Evolutionary conservation across 164 flowering plant species (phyloP).

Genomic region (Pachysandra terminalis): DNA sequence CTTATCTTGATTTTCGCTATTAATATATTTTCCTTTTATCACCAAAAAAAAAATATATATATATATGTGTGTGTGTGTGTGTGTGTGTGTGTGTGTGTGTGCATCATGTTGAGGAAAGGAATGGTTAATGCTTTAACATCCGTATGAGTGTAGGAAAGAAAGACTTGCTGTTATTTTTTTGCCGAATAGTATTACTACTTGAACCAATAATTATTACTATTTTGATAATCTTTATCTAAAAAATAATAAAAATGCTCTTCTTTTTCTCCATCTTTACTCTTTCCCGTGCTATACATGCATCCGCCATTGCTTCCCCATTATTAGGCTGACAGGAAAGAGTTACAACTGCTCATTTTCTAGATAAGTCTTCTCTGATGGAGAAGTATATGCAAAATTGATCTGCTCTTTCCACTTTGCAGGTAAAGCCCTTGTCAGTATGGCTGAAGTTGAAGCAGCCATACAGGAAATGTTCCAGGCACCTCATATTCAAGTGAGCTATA

Average conservation of each 20-base stretch:
- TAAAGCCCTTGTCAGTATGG: slow-evolving; percentile 63
- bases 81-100: no score
- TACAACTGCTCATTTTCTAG: background rate
- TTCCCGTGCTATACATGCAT: background rate
- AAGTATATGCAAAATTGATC: slow-evolving; percentile 1
- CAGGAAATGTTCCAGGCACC: slow-evolving; percentile 99
- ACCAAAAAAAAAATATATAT: no score
- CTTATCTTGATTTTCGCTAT: no score
- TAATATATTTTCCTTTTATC: no score
- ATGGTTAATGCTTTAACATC: background rate
- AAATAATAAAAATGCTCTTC: background rate
- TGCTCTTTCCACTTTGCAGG: slow-evolving; percentile 37
- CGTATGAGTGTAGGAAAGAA: background rate
- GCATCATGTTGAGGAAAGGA: background rate
- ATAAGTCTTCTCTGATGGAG: background rate
- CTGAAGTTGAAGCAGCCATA: slow-evolving; percentile 89
- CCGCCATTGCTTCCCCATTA: background rate
- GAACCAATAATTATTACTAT: no score
- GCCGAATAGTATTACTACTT: no score
- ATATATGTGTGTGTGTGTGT: no score
- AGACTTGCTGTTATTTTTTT: no score
- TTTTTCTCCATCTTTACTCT: background rate
- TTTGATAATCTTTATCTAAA: no score
- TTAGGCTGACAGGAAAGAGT: background rate
- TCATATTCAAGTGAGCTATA: slow-evolving; percentile 71